Conservation (phyloP, 768 basidiomycete species). For the Rhizopogon roseolus region DNA sequence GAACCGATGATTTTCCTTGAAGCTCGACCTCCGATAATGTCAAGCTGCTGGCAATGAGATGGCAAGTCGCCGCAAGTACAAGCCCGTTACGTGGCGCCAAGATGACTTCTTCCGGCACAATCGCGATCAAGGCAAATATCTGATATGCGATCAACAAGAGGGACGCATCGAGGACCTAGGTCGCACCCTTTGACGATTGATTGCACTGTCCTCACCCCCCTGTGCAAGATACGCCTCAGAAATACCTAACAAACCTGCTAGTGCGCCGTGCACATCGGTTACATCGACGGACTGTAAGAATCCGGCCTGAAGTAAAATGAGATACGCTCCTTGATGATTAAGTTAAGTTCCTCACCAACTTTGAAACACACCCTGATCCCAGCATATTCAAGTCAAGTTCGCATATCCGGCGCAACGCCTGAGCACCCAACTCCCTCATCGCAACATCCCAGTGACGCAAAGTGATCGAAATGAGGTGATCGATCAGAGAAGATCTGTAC, state of each 20-base stretch:
- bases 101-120: constrained; percentile 54
- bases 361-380: constrained; percentile 42
- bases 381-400: constrained; percentile 50
- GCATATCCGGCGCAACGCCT: constrained; percentile 69
- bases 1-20: constrained; percentile 36
- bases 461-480: constrained; percentile 70
- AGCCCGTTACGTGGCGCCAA: constrained; percentile 66
- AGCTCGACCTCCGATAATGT: constrained; percentile 51
- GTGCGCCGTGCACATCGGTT: constrained; percentile 73
- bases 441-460: constrained; percentile 85
- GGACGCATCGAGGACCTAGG: background rate
- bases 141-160: constrained; percentile 23
- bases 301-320: constrained; percentile 35
- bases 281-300: constrained; percentile 62
- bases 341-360: constrained; percentile 44
- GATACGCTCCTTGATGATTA: constrained; percentile 3
- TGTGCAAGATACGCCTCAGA: constrained; percentile 48
- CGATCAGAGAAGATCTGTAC: constrained; percentile 65
- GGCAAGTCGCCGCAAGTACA: constrained; percentile 67
- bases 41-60: constrained; percentile 60
- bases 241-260: constrained; percentile 72
- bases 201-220: constrained; percentile 28
- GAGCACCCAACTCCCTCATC: constrained; percentile 75
- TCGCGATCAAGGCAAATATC: constrained; percentile 61
- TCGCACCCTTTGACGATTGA: constrained; percentile 40